Evolutionary conservation across 495 filamentous ascomycete genomes (phyloP).

Genomic region (Parmelia sp.): DNA sequence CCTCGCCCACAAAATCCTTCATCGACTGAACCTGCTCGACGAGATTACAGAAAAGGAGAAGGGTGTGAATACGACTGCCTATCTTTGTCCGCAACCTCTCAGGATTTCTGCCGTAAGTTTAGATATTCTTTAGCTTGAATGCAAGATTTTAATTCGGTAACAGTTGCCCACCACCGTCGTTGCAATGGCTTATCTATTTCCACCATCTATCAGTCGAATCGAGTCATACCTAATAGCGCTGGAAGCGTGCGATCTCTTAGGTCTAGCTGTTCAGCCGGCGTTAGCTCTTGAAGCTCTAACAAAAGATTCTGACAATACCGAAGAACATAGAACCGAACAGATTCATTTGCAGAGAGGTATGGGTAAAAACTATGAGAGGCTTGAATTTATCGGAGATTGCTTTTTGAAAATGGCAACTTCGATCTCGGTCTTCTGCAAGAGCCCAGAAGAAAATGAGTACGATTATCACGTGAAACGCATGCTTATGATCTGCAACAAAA

Average conservation of each 20-base stretch:
- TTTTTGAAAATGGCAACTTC: slow-evolving; percentile 96
- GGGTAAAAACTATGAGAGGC: slow-evolving; percentile 93
- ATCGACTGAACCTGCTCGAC: slow-evolving; percentile 79
- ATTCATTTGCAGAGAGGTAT: slow-evolving; percentile 79
- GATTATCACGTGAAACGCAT: slow-evolving; percentile 88
- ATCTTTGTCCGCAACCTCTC: slow-evolving; percentile 57
- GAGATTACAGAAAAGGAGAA: slow-evolving; percentile 48
- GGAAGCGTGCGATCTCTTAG: slow-evolving; percentile 59
- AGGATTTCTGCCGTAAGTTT: slow-evolving; percentile 68
- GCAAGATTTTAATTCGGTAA: slow-evolving; percentile 23
- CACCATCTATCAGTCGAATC: slow-evolving; percentile 74
- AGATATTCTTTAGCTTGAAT: neutral
- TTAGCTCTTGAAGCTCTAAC: slow-evolving; percentile 86
- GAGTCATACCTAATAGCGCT: slow-evolving; percentile 76
- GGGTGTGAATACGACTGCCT: slow-evolving; percentile 31
- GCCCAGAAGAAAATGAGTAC: slow-evolving; percentile 75
- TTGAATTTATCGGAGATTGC: slow-evolving; percentile 89
- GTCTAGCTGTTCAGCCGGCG: slow-evolving; percentile 53
- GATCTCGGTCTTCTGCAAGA: slow-evolving; percentile 68
- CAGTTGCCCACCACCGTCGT: slow-evolving; percentile 61
- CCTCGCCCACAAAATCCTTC: slow-evolving; percentile 60
- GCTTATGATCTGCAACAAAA: slow-evolving; percentile 86
- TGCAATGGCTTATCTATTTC: slow-evolving; percentile 64
- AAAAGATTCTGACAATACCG: slow-evolving; percentile 88
- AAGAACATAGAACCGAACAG: slow-evolving; percentile 63